These are phyloP conservation scores for Euryodendron excelsum DNA, from an alignment of 148 eudicot genomes.

Conservation along the genomic window DNA sequence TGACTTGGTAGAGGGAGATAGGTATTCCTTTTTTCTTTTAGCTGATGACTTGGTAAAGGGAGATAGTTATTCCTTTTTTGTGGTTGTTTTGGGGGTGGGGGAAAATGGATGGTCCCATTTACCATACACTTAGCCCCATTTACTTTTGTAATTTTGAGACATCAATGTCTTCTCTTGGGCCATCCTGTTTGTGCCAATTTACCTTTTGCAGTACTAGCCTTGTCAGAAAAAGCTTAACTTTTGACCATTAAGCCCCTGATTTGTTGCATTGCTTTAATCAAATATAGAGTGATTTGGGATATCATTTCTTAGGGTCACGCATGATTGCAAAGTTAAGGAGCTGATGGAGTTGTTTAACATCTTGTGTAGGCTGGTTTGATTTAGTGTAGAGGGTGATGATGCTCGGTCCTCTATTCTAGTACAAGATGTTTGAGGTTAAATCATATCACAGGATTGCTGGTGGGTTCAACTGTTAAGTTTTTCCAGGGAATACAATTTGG, in stretches of 20 bases:
- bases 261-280: background rate
- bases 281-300: background rate
- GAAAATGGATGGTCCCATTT: no score
- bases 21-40: no score
- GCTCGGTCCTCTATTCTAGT: background rate
- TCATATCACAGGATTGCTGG: background rate
- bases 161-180: background rate
- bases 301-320: background rate
- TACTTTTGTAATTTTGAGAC: background rate
- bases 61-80: no score
- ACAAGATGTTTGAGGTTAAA: background rate
- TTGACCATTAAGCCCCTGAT: background rate
- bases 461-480: background rate
- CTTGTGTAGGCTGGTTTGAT: background rate
- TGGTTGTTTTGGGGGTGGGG: no score
- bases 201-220: background rate
- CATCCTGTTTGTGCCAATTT: background rate
- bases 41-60: no score
- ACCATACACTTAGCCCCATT: no score
- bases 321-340: slow-evolving; percentile 12
- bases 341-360: background rate
- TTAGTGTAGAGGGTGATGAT: background rate
- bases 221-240: background rate
- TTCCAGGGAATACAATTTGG: background rate
- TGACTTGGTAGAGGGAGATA: no score